Base-by-base conservation (phyloP, 495 filamentous ascomycete genomes). In the Echria macrotheca region DNA sequence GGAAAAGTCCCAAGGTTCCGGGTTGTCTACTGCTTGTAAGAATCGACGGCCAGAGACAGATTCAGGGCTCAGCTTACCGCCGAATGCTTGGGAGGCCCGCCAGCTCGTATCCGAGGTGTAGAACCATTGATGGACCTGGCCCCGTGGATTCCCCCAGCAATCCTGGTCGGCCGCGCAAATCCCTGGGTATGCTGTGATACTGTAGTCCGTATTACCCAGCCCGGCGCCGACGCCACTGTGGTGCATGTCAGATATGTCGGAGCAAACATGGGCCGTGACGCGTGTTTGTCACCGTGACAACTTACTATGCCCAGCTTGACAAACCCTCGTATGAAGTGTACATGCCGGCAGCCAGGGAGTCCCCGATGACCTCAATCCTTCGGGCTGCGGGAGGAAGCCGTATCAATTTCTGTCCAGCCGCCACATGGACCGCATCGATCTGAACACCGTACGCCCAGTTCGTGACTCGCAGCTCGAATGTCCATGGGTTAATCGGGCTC, bases 391-490 rank as follows among this genome's bases (percentile, higher is more conserved):
- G 66, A 0, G 75, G 72, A 14, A 81, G 58, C 51, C 77, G 75
- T 57, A 76, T 58, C 1, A 86, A 61, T 19, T 66, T 64, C 18
- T 72, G 70, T 4, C 69, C 70, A 4, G 63, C 52, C 2, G 66
- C 70, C 1, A 81, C 70, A 37, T 83, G 79, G 0, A 83, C 74
- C 8, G 68, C 63, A 15, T 67, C 61, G 31, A 86, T 74, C 56
- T 86, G 82, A 9, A 85, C 71, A 38, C 81, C 81, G 52, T 76
- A 76, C 9, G 73, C 81, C 83, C 81, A 86, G 52, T 86, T 85
- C 1, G 83, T 81, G 9, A 84, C 81, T 58, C 71, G 58, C 42
- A 75, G 65, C 52, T 82, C 78, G 44, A 81, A 78, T 0, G 67
- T 72, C 12, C 64, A 66, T 0, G 71, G 73, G 39, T 48, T 67